Percentiles rank a stretch among this genome's conserved stretches.
Evolutionary conservation across 768 basidiomycete genomes (phyloP).

Genomic region (Ramaria sp.): DNA sequence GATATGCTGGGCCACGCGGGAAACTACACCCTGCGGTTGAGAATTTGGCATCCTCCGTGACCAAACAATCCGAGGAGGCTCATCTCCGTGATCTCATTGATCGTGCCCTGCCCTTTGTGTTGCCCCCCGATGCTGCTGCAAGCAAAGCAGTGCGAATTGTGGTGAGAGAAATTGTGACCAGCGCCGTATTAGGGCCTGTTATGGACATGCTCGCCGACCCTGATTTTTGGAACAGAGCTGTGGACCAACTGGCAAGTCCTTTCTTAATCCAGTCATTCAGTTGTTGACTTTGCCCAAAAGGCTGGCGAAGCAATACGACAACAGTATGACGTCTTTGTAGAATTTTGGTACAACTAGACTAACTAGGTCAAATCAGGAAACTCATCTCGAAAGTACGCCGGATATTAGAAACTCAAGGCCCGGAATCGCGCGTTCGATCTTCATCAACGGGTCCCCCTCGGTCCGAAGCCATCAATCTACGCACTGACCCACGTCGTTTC

Average conservation of each 20-base stretch:
- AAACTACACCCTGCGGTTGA: conserved; percentile 80
- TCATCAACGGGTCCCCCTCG: conserved; percentile 24
- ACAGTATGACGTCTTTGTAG: conserved; percentile 32
- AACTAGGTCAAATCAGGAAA: conserved; percentile 35
- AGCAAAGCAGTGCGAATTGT: conserved; percentile 66
- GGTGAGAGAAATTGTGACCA: conserved; percentile 73
- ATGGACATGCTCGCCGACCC: conserved; percentile 92
- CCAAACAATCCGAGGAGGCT: conserved; percentile 80
- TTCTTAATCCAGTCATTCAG: not conserved
- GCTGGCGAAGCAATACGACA: conserved; percentile 64
- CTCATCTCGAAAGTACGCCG: conserved; percentile 82
- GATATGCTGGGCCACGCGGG: conserved; percentile 56
- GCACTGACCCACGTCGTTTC: conserved; percentile 74
- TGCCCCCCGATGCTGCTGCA: conserved; percentile 65
- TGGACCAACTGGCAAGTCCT: conserved; percentile 78
- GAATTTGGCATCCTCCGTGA: conserved; percentile 81
- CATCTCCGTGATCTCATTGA: conserved; percentile 70
- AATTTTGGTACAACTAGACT: not conserved
- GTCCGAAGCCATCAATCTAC: conserved; percentile 69
- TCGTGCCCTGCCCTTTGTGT: conserved; percentile 54
- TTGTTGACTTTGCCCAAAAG: conserved; percentile 20
- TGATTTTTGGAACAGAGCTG: conserved; percentile 92
- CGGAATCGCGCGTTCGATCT: conserved; percentile 34
- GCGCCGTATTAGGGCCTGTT: conserved; percentile 73
- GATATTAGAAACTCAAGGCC: conserved; percentile 71